phyloP scores from a whole-genome alignment of 2,329 filamentous ascomycete species.

The Gaeumannomyces tritici region DNA sequence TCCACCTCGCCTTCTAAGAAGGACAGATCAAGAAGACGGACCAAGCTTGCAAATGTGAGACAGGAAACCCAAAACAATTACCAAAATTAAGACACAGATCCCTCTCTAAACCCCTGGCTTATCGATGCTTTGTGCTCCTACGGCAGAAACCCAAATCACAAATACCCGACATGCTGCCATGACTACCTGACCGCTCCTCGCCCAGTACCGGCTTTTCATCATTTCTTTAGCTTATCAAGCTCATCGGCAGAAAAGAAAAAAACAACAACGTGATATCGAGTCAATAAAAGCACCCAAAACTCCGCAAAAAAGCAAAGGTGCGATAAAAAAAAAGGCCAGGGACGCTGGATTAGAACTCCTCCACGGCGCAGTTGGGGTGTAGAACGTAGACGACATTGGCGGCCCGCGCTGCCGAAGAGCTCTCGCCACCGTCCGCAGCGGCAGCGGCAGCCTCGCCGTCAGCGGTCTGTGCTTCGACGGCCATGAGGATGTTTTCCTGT shows the following conservation, averaged over 20 bases:
- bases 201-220: not conserved
- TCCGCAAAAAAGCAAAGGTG: not conserved
- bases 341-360: conserved; percentile 37
- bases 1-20: too few relatives aligned
- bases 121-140: not conserved
- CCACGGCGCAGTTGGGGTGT: conserved; percentile 87
- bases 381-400: conserved; percentile 69
- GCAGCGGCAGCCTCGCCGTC: conserved; percentile 21
- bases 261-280: not conserved
- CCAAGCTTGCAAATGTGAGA: not conserved
- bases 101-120: not conserved
- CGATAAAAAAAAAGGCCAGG: not conserved
- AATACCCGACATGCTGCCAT: not conserved
- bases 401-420: conserved; percentile 26
- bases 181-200: not conserved
- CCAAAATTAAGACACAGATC: not conserved
- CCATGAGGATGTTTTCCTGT: conserved; percentile 80
- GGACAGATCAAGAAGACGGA: not conserved
- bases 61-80: not conserved
- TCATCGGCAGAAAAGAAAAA: too few relatives aligned
- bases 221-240: not conserved
- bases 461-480: conserved; percentile 55
- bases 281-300: not conserved
- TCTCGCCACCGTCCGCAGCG: conserved; percentile 26
- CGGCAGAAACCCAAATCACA: not conserved